Base-by-base conservation (phyloP, 2,329 filamentous ascomycete genomes). In the Teratosphaeria nubilosa region DNA sequence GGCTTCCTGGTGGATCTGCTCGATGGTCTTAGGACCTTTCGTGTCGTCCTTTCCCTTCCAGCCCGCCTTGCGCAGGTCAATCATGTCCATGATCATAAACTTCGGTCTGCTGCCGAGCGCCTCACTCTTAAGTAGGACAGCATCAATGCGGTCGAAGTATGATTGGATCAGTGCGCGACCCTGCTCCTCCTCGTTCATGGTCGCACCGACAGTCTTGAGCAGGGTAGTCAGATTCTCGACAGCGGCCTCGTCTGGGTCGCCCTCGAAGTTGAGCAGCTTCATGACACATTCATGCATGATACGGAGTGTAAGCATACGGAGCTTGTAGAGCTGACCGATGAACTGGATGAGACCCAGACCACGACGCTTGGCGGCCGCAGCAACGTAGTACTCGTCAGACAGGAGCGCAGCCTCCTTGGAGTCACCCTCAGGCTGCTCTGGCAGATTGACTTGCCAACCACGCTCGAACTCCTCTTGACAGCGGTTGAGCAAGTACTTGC, bases 211-310 rank as follows among this genome's bases (percentile, higher is more conserved):
- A 45, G 94, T 96, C 65, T 87, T 86, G 61, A 99, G 83, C 63
- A 99, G 82, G 77, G 95, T 96, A 68, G 87, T 91, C 75, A 99
- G 85, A 66, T 90, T 95, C 80, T 99, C 94, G 60, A 99, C 87
- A 74, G 96, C 91, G 56, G 92, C 89, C 77, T 99, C 94, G 67
- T 99, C 94, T 51, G 94, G 94, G 61, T 90, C 79, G 62, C 90
- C 91, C 70, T 92, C 87, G 75, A 95, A 97, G 76, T 99, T 92
- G 65, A 99, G 89, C 63, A 99, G 83, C 76, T 95, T 96, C 78
- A 91, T 87, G 30, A 99, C 91, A 82, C 94, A 99, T 76, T 96
- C 90, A 79, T 99, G 92, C 94, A 99, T 99, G 77, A 99, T 99
- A 73, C 92, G 89, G 75, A 96, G 90, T 61, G 94, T 99, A 74